Evolutionary conservation across 192 early-diverging fungal species (phyloP).

Genomic region (Dispira simplex): DNA sequence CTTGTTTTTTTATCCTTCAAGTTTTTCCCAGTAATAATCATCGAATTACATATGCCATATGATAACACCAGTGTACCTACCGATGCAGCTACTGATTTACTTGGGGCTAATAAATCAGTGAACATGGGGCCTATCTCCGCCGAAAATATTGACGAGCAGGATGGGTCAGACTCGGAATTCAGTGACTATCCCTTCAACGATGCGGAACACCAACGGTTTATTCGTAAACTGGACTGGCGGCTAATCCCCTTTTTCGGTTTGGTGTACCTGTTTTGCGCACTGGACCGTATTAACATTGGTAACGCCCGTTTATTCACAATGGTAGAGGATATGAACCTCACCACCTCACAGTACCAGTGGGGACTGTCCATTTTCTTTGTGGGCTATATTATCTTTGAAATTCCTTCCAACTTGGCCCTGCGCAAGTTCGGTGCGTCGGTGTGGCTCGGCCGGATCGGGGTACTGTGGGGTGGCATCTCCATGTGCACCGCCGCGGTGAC

Average conservation of each 20-base stretch:
- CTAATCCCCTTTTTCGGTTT: conserved; percentile 37
- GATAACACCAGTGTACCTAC: too few species aligned
- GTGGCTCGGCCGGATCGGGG: conserved; percentile 45
- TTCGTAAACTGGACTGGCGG: conserved; percentile 11
- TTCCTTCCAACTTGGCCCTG: conserved; percentile 63
- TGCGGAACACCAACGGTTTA: conserved; percentile 4
- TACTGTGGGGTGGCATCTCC: conserved; percentile 55
- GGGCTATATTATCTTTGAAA: conserved; percentile 55
- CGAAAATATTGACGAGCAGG: too few species aligned
- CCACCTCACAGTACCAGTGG: conserved; percentile 20
- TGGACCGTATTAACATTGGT: conserved; percentile 54
- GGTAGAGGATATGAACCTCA: conserved; percentile 24
- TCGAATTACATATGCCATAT: too few species aligned
- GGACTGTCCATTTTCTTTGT: conserved; percentile 32
- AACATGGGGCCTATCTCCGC: too few species aligned
- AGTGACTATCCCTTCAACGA: not conserved
- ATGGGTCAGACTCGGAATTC: too few species aligned
- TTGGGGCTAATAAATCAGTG: too few species aligned
- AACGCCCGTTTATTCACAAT: conserved; percentile 41
- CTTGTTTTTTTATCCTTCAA: too few species aligned
- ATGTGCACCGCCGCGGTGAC: conserved; percentile 39
- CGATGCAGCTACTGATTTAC: too few species aligned
- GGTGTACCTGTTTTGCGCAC: conserved; percentile 48
- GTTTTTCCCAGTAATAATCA: too few species aligned
- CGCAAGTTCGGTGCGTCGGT: conserved; percentile 38